phyloP scores from a whole-genome alignment of 257 asterid species.

The Nemophila menziesii region DNA sequence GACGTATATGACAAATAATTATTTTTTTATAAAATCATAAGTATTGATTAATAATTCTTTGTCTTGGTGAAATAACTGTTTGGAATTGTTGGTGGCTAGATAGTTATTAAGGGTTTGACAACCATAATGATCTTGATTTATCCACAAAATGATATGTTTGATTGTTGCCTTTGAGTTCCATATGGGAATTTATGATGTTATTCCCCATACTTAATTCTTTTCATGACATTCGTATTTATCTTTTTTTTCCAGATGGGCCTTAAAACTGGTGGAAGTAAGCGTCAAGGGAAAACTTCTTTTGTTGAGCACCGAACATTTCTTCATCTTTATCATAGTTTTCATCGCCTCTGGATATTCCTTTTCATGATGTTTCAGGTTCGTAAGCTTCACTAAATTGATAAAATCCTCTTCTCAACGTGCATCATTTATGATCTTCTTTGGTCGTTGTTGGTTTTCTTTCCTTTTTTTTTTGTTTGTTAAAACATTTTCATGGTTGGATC shows the following conservation, averaged over 20 bases:
- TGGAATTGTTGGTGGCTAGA: too few relatives aligned
- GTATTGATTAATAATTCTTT: too few relatives aligned
- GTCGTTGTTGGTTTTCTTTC: constrained; percentile 8
- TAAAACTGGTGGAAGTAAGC: constrained; percentile 62
- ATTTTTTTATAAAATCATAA: too few relatives aligned
- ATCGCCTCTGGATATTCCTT: constrained; percentile 96
- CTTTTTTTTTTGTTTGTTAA: neutral
- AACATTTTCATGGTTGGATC: constrained; percentile 8
- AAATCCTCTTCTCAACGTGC: constrained; percentile 1
- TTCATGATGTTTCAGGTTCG: constrained; percentile 93
- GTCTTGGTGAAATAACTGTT: too few relatives aligned
- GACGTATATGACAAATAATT: too few relatives aligned
- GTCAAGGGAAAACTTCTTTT: constrained; percentile 85
- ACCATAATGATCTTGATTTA: neutral
- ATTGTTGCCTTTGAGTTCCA: too few relatives aligned
- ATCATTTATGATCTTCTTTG: neutral
- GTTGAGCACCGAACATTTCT: constrained; percentile 96
- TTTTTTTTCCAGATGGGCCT: constrained; percentile 40
- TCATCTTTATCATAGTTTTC: constrained; percentile 97
- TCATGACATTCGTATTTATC: neutral
- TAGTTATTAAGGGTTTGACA: too few relatives aligned
- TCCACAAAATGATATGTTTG: neutral
- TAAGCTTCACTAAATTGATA: neutral
- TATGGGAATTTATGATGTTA: too few relatives aligned
- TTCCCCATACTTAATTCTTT: too few relatives aligned